These are phyloP conservation scores for Hanseniaspora nectarophila DNA, from an alignment of 805 yeast species.

Conservation along the genomic window DNA sequence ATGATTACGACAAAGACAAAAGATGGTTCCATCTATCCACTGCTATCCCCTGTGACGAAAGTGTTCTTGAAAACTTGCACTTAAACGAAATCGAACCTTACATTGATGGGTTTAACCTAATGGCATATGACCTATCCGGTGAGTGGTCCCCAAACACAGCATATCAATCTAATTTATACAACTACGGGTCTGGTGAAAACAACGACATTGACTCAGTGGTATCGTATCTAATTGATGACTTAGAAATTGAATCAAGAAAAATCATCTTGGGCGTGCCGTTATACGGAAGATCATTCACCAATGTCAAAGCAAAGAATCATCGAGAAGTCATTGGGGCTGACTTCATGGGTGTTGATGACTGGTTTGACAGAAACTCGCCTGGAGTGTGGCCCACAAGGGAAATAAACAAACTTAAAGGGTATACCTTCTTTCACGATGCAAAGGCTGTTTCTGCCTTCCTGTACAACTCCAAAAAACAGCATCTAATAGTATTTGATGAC, in stretches of 20 bases:
- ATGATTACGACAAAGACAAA: constrained; percentile 9
- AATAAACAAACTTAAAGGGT: constrained; percentile 32
- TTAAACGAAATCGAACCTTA: constrained; percentile 45
- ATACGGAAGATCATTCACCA: constrained; percentile 54
- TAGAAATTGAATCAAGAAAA: constrained; percentile 37
- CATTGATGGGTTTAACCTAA: constrained; percentile 66
- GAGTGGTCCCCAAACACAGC: constrained; percentile 53
- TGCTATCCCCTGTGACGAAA: constrained; percentile 63
- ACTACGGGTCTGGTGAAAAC: constrained; percentile 21
- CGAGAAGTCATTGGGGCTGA: constrained; percentile 26
- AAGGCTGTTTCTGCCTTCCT: constrained; percentile 44
- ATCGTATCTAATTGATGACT: constrained; percentile 31
- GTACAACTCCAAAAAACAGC: constrained; percentile 30
- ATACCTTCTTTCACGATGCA: constrained; percentile 33
- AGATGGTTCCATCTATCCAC: constrained; percentile 42
- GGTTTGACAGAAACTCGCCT: constrained; percentile 33
- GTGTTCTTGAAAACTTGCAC: constrained; percentile 34
- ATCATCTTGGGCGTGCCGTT: constrained; percentile 76
- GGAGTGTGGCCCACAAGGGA: constrained; percentile 45
- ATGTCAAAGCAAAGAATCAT: constrained; percentile 29
- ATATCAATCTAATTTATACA: constrained; percentile 58
- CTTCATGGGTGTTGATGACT: constrained; percentile 36
- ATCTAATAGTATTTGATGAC: constrained; percentile 58
- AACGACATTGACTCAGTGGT: constrained; percentile 42
- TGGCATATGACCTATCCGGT: constrained; percentile 86